Base-by-base conservation (phyloP, 2,329 filamentous ascomycete genomes). In the Fusarium anguioides region DNA sequence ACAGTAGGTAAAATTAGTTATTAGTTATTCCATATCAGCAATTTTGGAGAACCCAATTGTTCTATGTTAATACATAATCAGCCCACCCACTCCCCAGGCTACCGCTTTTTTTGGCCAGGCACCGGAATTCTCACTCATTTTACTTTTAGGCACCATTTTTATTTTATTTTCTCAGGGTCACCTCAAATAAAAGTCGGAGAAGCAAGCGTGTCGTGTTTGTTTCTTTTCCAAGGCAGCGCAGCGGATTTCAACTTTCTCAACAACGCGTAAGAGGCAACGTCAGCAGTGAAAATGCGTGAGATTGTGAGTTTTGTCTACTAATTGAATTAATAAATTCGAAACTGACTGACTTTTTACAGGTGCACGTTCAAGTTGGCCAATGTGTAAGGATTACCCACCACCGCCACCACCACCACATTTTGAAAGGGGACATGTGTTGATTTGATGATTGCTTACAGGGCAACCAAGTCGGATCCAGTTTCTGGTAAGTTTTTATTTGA, bases 391-490 rank as follows among this genome's bases (percentile, higher is more conserved):
- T 47, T 31, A 29, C 27, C 27, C 64, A 23, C 49, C n/a, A n/a
- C n/a, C n/a, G n/a, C n/a, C n/a, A n/a, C n/a, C n/a, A n/a, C 39
- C 75, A 82, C 75, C 84, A 77, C 36, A 37, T 58, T 58, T 60
- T 46, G 24, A 7, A 45, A 49, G 60, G 46, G 53, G 56, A 40
- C 18, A 64, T 46, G 47, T 67, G 44, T 49, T 63, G 60, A 63
- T 39, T 57, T 60, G 36, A 60, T 60, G 55, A 58, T 75, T 64
- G 56, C 27, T 29, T 29, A 14, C 77, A 97, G 95, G 96, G 96
- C 89, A 98, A 99, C 91, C 96, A 99, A 92, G 97, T 98, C 77
- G 96, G 96, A 94, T 95, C 96, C 87, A 95, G 96, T 84, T 99
- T 99, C 89, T 99, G 96, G 65, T 68, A 44, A 8, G 21, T 36